Evolutionary conservation across 2,329 filamentous ascomycete species (phyloP), one percentile per base, ranked within the genome.

Genomic region (Fusarium falciforme): DNA sequence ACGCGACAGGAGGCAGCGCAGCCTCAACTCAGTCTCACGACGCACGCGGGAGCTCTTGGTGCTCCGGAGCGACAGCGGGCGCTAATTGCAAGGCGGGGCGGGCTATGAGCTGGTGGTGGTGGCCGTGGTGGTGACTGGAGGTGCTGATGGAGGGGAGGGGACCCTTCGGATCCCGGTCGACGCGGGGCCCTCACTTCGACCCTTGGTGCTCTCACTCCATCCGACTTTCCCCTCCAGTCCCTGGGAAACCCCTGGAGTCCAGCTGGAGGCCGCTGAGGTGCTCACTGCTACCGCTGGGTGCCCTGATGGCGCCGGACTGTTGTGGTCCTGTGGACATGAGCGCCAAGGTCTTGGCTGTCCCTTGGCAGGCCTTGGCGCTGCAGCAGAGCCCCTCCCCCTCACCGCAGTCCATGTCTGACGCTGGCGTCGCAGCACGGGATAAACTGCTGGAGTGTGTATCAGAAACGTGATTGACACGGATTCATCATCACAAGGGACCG

Each of bases 311-410:
- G 42, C 42, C 22, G 22, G 49, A 36, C 42, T 54, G 35, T 47
- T 54, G 29, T 36, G 20, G 25, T 22, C 60, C 60, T 54, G 60
- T 54, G 33, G 47, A 57, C 59, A 40, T 27, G 35, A 36, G 62
- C 49, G 72, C 72, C 72, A 74, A 74, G 72, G 64, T 68, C 47
- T 52, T 52, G 47, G 47, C 47, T 52, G 16, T 27, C 3, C 63
- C 72, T 60, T 74, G 72, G 68, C 61, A 61, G 47, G 44, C 20
- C 72, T 74, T 74, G 72, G 72, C 72, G 40, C 68, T 75, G 72
- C 72, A 70, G 64, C 49, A 62, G 62, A 66, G 72, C 59, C 72
- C 68, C 68, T 74, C 61, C 72, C 71, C 68, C 68, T 74, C 72
- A 74, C 72, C 71, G 64, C 61, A 74, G 64, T 55, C 57, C 55